phyloP scores from a whole-genome alignment of 768 basidiomycete species.

The Rhodotorula sphaerocarpa region DNA sequence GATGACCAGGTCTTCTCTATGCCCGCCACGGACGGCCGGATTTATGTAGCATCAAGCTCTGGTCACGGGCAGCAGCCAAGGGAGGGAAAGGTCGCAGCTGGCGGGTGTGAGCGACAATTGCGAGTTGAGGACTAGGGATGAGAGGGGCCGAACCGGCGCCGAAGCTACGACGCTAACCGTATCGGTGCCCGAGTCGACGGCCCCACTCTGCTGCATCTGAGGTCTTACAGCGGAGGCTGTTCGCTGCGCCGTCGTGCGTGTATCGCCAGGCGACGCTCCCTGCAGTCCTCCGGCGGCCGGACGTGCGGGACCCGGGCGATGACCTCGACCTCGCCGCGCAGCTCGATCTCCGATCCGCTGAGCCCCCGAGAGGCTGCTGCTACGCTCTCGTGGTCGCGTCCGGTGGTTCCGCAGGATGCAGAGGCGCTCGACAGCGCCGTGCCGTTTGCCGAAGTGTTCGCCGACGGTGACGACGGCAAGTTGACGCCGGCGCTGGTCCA shows the following conservation, averaged over 20 bases:
- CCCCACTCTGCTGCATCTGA: too few relatives aligned
- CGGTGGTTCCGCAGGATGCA: neutral
- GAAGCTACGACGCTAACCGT: constrained; percentile 7
- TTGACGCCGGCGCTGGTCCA: constrained; percentile 15
- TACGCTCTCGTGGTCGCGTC: neutral
- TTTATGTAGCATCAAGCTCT: neutral
- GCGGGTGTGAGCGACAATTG: constrained; percentile 23
- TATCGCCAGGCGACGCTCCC: neutral
- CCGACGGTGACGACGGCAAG: neutral
- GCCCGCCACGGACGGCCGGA: neutral
- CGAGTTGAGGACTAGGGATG: constrained; percentile 13
- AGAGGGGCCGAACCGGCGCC: constrained; percentile 4
- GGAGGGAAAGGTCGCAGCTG: constrained; percentile 13
- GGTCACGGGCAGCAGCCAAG: too few relatives aligned
- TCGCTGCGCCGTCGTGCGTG: neutral
- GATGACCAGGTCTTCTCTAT: constrained; percentile 69
- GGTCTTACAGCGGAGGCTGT: too few relatives aligned
- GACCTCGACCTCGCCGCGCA: too few relatives aligned
- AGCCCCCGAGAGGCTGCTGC: neutral
- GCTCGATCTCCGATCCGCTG: neutral
- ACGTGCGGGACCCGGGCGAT: too few relatives aligned
- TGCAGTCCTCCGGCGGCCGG: neutral
- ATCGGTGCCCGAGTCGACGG: too few relatives aligned
- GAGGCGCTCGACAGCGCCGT: neutral
- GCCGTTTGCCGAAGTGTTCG: neutral